Evolutionary conservation across 108 stramenopile species (phyloP), one percentile per base, ranked within the genome.

Genomic region (Nitzschia sp.): DNA sequence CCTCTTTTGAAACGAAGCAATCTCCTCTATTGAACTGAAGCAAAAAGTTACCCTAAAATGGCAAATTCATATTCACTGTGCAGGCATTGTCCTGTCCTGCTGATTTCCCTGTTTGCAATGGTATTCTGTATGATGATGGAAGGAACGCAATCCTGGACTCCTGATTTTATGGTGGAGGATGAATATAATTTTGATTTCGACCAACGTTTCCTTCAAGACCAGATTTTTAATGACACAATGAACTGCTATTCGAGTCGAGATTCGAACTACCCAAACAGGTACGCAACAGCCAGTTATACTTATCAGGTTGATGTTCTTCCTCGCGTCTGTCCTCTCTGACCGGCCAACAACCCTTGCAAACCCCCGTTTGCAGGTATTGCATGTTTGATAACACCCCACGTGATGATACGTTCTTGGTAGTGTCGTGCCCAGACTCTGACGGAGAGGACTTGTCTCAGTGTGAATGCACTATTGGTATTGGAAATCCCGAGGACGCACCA

Each of bases 391-490:
- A 51, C 25, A 66, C 64, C 3, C 64, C 64, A 9, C 46, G 64
- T 42, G n/a, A 48, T 6, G 64, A 30, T n/a, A 38, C 64, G n/a
- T 66, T 66, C 36, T 33, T 66, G 48, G 36, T 34, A 11, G 19
- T 66, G 4, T 26, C 64, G 4, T 66, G 64, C 21, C 64, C 64
- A 6, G n/a, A 34, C 49, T 28, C 64, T 4, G 2, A n/a, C 2
- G 47, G 27, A 8, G 48, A 66, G 15, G 24, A 63, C 45, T 26
- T 51, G 15, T 21, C 19, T 18, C 28, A 66, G 23, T 66, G 64
- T 26, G 15, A 25, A 19, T 66, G 64, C 27, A 66, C 48, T 17
- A 66, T 66, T 18, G 64, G 64, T 38, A 32, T 66, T 29, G 64
- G 64, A 51, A 8, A 51, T 11, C n/a, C 49, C 13, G 47, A 28